Percentiles rank a stretch among this genome's conserved stretches.
phyloP scores from a whole-genome alignment of 1,284 basidiomycete species.

The Puccinia polysora region DNA sequence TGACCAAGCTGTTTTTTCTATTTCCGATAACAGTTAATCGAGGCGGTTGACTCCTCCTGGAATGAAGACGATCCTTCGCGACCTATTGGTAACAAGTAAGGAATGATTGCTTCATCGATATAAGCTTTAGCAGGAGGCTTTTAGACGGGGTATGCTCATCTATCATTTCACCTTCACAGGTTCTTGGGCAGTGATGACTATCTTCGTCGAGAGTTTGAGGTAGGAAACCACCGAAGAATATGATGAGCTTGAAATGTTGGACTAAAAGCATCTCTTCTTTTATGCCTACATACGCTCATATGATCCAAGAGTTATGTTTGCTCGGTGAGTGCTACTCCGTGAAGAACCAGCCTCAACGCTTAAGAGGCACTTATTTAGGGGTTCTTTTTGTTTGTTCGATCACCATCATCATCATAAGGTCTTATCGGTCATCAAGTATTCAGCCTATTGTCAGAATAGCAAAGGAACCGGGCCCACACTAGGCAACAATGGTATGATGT shows the following conservation, averaged over 20 bases:
- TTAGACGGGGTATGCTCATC: too few relatives aligned
- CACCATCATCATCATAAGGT: slow-evolving; percentile 48
- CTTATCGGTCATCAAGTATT: slow-evolving; percentile 76
- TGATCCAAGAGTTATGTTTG: slow-evolving; percentile 72
- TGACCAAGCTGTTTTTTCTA: not conserved
- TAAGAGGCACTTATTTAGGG: too few relatives aligned
- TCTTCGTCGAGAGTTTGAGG: slow-evolving; percentile 77
- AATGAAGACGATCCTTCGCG: slow-evolving; percentile 61
- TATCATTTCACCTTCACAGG: too few relatives aligned
- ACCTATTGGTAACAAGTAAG: slow-evolving; percentile 64
- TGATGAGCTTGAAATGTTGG: slow-evolving; percentile 41
- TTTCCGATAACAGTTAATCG: slow-evolving; percentile 57
- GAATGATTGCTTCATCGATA: slow-evolving; percentile 19
- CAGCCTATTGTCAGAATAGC: slow-evolving; percentile 63
- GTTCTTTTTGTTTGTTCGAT: not conserved
- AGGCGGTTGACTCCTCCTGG: slow-evolving; percentile 76
- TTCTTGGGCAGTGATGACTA: slow-evolving; percentile 43
- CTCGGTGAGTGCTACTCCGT: slow-evolving; percentile 54
- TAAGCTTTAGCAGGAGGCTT: too few relatives aligned
- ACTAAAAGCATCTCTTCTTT: slow-evolving; percentile 36
- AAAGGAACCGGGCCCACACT: slow-evolving; percentile 59
- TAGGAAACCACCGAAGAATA: slow-evolving; percentile 48
- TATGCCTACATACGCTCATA: not conserved
- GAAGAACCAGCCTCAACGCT: too few relatives aligned
- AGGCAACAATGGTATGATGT: slow-evolving; percentile 48